A percentile compares a stretch with the other conserved stretches of the same genome.
Evolutionary conservation across 331 rosid genomes (phyloP).

Genomic region (Ulmus americana): DNA sequence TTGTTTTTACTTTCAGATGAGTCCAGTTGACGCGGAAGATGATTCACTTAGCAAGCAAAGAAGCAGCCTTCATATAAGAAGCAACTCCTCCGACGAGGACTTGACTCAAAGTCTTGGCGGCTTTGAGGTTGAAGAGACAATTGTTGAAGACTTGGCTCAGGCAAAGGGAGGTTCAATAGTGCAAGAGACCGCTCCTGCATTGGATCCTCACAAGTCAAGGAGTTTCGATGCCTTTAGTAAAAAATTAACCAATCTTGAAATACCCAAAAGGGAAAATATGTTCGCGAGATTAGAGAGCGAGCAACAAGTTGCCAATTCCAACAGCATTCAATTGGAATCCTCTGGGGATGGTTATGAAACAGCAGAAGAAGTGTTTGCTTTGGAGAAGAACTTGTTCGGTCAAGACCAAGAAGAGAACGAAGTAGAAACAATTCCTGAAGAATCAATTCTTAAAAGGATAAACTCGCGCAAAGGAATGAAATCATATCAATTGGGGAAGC

Average conservation of each 20-base stretch:
- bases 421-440: constrained; percentile 51
- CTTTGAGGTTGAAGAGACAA: constrained; percentile 35
- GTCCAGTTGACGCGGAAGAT: constrained; percentile 55
- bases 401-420: constrained; percentile 34
- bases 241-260: constrained; percentile 44
- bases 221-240: constrained; percentile 24
- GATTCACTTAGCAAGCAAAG: constrained; percentile 34
- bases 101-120: constrained; percentile 38
- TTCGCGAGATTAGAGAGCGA: constrained; percentile 32
- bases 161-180: constrained; percentile 28
- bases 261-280: constrained; percentile 37
- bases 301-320: constrained; percentile 10
- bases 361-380: constrained; percentile 13
- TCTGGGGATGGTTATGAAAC: constrained; percentile 20
- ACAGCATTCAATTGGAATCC: constrained; percentile 19
- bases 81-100: constrained; percentile 77
- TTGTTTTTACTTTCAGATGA: constrained; percentile 51
- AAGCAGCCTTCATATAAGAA: constrained; percentile 54
- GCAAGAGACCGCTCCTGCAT: constrained; percentile 24
- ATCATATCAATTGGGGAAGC: constrained; percentile 84
- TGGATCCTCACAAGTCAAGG: constrained; percentile 28
- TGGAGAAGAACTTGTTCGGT: constrained; percentile 23
- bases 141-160: constrained; percentile 22
- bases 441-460: constrained; percentile 68
- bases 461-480: constrained; percentile 67